A percentile compares a stretch with the other conserved stretches of the same genome.
These are phyloP conservation scores for Aspergillus vadensis DNA, from an alignment of 2,329 filamentous ascomycete species.

Conservation along the genomic window DNA sequence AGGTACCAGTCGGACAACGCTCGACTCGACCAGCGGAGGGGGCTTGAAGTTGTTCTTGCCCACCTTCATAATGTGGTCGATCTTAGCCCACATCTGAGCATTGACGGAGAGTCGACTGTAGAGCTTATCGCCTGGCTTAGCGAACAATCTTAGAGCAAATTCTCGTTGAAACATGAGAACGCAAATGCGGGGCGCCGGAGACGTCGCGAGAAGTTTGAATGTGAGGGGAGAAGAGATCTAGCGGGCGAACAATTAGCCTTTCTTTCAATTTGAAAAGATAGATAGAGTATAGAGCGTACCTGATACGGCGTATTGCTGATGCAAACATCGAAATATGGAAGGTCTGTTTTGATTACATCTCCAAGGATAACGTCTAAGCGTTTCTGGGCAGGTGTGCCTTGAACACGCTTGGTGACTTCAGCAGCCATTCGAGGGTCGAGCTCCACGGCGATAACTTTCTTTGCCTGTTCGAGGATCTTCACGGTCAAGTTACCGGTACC, in stretches of 20 bases:
- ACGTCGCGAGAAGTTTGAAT: conserved; percentile 82
- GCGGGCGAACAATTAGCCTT: conserved; percentile 12
- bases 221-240: conserved; percentile 88
- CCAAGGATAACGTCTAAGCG: conserved; percentile 85
- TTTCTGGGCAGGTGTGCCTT: conserved; percentile 81
- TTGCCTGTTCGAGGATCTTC: conserved; percentile 82
- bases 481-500: conserved; percentile 89
- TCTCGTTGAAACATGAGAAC: conserved; percentile 92
- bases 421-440: conserved; percentile 96
- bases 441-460: conserved; percentile 83
- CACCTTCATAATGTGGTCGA: conserved; percentile 80
- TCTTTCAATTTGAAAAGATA: neutral
- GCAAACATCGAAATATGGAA: conserved; percentile 79
- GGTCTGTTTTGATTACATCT: conserved; percentile 86
- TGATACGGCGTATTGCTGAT: conserved; percentile 77
- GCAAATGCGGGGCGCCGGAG: conserved; percentile 77
- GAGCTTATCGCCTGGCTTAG: conserved; percentile 81
- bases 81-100: conserved; percentile 85
- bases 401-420: conserved; percentile 89
- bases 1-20: conserved; percentile 85
- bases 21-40: conserved; percentile 87
- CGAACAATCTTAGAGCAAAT: conserved; percentile 87
- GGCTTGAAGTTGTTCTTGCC: conserved; percentile 96
- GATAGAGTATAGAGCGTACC: conserved; percentile 38
- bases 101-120: conserved; percentile 92